Percentiles rank a stretch among this genome's conserved stretches.
phyloP scores from a whole-genome alignment of 2,329 filamentous ascomycete genomes.

The Colletotrichum graminicola region DNA sequence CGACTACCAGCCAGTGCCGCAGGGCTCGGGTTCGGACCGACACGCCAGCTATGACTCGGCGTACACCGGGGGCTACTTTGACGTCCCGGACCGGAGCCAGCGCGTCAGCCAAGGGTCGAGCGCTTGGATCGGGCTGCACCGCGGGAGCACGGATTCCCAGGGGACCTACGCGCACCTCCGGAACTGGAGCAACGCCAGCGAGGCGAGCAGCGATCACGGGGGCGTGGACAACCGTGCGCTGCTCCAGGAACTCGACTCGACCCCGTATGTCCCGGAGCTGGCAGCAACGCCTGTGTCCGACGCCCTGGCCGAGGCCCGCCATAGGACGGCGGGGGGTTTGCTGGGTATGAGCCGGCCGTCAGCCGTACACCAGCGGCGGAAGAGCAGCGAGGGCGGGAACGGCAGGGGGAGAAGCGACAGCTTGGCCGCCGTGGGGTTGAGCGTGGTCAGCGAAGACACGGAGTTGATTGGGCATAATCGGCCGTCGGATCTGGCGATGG shows the following conservation, averaged over 20 bases:
- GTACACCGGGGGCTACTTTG: constrained; percentile 49
- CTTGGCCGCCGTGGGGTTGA: constrained; percentile 44
- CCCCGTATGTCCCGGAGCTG: constrained; percentile 53
- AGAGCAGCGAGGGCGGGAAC: constrained; percentile 46
- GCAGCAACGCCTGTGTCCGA: constrained; percentile 49
- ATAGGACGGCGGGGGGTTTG: constrained; percentile 47
- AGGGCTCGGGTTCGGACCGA: constrained; percentile 44
- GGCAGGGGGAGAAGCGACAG: constrained; percentile 45
- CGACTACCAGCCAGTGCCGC: constrained; percentile 41
- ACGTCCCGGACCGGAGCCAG: constrained; percentile 43
- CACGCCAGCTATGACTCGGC: constrained; percentile 49
- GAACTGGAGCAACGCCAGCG: constrained; percentile 59
- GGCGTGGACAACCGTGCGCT: constrained; percentile 42
- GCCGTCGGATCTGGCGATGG: constrained; percentile 53
- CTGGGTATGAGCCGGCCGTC: constrained; percentile 44
- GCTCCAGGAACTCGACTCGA: constrained; percentile 56
- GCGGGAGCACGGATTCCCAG: constrained; percentile 55
- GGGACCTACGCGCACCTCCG: constrained; percentile 54
- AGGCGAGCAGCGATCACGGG: constrained; percentile 53
- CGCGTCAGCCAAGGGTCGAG: constrained; percentile 44
- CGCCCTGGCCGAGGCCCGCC: constrained; percentile 42
- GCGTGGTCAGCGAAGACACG: constrained; percentile 59
- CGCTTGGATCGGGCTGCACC: constrained; percentile 44
- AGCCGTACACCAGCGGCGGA: constrained; percentile 45
- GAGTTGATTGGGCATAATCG: constrained; percentile 61